Conservation (phyloP, 495 filamentous ascomycete genomes). For the Trypethelium eluteriae region DNA sequence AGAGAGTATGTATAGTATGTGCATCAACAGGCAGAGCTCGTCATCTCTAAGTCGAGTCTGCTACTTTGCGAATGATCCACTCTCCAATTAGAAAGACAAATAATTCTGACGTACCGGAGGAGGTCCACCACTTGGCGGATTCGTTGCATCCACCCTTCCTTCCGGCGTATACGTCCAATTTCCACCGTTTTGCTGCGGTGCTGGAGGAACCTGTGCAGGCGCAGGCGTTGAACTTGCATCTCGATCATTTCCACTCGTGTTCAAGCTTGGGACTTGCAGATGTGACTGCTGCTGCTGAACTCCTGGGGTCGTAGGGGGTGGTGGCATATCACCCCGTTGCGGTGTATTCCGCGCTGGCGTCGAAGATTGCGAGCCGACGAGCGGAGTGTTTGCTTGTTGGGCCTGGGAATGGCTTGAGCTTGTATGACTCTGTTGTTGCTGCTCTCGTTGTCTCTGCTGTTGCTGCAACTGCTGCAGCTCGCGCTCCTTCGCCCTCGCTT, state of each 20-base stretch:
- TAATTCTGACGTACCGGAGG: constrained; percentile 25
- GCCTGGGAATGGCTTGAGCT: constrained; percentile 25
- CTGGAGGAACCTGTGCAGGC: constrained; percentile 21
- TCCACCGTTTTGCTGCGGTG: constrained; percentile 19
- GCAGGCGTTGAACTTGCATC: constrained; percentile 10
- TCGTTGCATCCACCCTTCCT: constrained; percentile 15
- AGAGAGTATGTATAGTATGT: no score
- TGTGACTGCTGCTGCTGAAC: constrained; percentile 18
- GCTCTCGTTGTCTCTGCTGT: constrained; percentile 26
- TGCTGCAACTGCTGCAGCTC: background rate
- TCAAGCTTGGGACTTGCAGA: background rate
- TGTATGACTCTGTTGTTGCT: constrained; percentile 27
- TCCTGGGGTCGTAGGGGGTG: constrained; percentile 40
- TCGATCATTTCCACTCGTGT: background rate
- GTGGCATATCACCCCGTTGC: constrained; percentile 52
- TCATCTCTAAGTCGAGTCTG: no score
- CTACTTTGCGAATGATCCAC: background rate
- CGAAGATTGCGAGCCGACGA: constrained; percentile 41
- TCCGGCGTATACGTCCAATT: constrained; percentile 17
- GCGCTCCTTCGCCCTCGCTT: constrained; percentile 18
- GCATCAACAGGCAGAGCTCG: no score
- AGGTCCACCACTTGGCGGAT: constrained; percentile 9
- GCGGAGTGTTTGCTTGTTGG: constrained; percentile 33
- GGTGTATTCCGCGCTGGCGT: constrained; percentile 48
- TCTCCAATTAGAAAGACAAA: constrained; percentile 13